Evolutionary conservation across 2,329 filamentous ascomycete species (phyloP), one percentile per base, ranked within the genome.

Genomic region (Epichloe baconii): DNA sequence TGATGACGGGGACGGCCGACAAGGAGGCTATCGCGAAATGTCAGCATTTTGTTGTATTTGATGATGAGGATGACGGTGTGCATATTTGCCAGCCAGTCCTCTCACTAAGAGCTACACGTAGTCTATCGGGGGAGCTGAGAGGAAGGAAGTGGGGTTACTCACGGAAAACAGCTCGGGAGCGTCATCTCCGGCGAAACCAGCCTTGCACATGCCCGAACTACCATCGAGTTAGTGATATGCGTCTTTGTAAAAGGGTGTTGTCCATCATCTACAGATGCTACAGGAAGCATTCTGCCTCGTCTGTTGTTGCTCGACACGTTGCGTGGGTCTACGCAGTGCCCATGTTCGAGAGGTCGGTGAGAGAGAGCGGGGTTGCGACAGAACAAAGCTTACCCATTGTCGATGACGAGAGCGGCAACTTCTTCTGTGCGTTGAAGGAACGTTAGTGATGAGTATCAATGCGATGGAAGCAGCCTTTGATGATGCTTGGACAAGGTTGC

Each of bases 131-230:
- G 35, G 19, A 44, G 49, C 21, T 43, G 40, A 21, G 35, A 60
- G 59, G 59, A 59, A 54, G 57, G 58, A 66, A 66, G 66, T 64
- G 61, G 63, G 63, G 63, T 60, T 65, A 67, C 91, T 95, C 86
- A 97, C 91, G 93, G 85, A 98, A 98, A 73, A 98, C 93, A 78
- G 93, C 93, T 83, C 93, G 85, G 73, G 93, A 78, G 93, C 93
- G 86, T 98, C 93, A 72, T 98, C 93, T 89, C 93, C 93, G 81
- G 93, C 93, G 79, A 98, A 98, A 90, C 93, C 93, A 86, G 93
- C 93, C 83, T 98, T 98, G 81, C 93, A 98, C 93, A 98, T 97
- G 84, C 93, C 93, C 77, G 93, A 97, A 85, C 91, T 97, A 73
- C 58, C 67, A 54, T 61, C 52, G 61, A 56, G 68, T 77, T 61